Evolutionary conservation across 257 asterid genomes (phyloP), one percentile per base, ranked within the genome.

Genomic region (Catharanthus roseus): DNA sequence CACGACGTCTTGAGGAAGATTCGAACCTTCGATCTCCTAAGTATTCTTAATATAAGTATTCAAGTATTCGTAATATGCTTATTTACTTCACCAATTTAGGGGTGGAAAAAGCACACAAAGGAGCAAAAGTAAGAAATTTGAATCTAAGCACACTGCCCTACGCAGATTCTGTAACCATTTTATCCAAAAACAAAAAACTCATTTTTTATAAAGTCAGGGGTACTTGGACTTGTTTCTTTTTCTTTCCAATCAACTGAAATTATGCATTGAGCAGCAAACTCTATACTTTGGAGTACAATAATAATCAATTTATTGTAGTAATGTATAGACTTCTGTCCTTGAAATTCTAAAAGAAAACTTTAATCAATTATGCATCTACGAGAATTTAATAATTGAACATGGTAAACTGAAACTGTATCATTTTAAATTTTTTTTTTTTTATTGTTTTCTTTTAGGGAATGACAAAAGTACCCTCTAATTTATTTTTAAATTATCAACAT

Each of bases 311-410:
- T 36, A 13, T 49, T 60, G 75, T 50, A 19, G 49, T 61, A 13
- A 0, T n/a, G n/a, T n/a, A n/a, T n/a, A 47, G 69, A 47, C 63
- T 47, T 47, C 51, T 72, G 74, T 70, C 74, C 58, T 56, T 57
- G 57, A 70, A 70, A 6, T 26, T 18, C 55, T 72, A 12, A 63
- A 34, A 16, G n/a, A n/a, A 45, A 50, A 4, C 2, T 34, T 28
- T 47, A 56, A 56, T 26, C 63, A 28, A 56, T 56, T 56, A 18
- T 16, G 3, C 31, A 13, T 44, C 41, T 47, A 33, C 29, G 38
- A 60, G 62, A 73, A 53, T 33, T 38, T 39, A 64, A 69, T 36
- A 69, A 41, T 26, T 53, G 10, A 62, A 75, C 31, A 33, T 38
- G 67, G 57, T 61, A 61, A 33, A 51, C 38, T 44, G 39, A 50